phyloP scores from a whole-genome alignment of 2,329 filamentous ascomycete genomes.

The Penicillium sp. region DNA sequence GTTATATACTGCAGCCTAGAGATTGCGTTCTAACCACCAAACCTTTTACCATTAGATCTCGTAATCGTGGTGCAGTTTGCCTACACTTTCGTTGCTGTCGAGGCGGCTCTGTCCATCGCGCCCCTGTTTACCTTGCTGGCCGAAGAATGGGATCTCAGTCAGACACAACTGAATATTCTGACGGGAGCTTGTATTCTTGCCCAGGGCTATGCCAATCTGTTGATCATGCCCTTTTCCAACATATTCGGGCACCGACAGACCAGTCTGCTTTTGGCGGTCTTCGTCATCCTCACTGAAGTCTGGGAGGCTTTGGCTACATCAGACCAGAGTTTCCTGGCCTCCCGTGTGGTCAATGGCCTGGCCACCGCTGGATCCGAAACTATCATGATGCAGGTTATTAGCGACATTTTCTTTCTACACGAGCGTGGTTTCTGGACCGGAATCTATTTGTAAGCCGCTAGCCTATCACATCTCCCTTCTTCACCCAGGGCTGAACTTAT shows the following conservation, averaged over 20 bases:
- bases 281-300: slow-evolving; percentile 40
- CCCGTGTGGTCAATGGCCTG: slow-evolving; percentile 41
- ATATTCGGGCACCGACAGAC: slow-evolving; percentile 42
- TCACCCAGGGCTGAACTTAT: not conserved
- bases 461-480: not conserved
- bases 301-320: slow-evolving; percentile 44
- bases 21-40: not conserved
- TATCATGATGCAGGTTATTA: slow-evolving; percentile 42
- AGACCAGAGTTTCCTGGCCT: slow-evolving; percentile 40
- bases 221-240: slow-evolving; percentile 40
- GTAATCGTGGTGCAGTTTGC: slow-evolving; percentile 16
- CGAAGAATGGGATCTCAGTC: slow-evolving; percentile 37
- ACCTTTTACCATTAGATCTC: slow-evolving; percentile 2
- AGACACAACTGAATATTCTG: slow-evolving; percentile 36
- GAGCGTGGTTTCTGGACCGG: slow-evolving; percentile 39
- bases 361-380: slow-evolving; percentile 43
- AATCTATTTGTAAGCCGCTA: slow-evolving; percentile 32
- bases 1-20: not conserved
- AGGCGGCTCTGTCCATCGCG: slow-evolving; percentile 40
- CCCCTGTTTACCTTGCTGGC: slow-evolving; percentile 43
- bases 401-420: slow-evolving; percentile 44
- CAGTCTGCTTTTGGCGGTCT: slow-evolving; percentile 36
- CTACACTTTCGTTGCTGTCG: slow-evolving; percentile 40
- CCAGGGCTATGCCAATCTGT: slow-evolving; percentile 43
- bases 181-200: slow-evolving; percentile 44